Evolutionary conservation across 2,329 filamentous ascomycete species (phyloP).

Genomic region (Aspergillus chevalieri): DNA sequence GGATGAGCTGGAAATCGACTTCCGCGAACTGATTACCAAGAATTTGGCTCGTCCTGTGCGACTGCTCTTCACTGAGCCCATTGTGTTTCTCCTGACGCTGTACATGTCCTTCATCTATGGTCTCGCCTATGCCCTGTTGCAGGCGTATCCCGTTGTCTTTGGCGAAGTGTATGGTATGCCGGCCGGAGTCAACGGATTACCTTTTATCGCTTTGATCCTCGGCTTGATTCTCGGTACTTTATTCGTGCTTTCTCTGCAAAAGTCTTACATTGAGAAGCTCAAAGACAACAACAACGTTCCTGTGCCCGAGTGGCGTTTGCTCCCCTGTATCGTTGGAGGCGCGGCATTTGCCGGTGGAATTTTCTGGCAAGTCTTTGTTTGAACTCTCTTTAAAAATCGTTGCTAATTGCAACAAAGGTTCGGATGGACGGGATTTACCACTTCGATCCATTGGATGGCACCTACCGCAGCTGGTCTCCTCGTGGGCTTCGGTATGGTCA

Average conservation of each 20-base stretch:
- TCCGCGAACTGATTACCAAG: constrained; percentile 13
- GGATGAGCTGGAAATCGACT: constrained; percentile 15
- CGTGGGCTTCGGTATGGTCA: constrained; percentile 17
- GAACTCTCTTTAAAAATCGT: background rate
- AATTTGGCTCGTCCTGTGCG: constrained; percentile 16
- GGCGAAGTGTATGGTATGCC: constrained; percentile 12
- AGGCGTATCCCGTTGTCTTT: constrained; percentile 18
- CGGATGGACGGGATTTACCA: constrained; percentile 17
- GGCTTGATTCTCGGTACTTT: constrained; percentile 12
- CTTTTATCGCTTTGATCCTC: constrained; percentile 16
- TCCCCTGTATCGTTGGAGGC: constrained; percentile 16
- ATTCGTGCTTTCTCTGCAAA: constrained; percentile 13
- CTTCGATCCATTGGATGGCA: constrained; percentile 18
- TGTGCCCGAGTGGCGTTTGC: constrained; percentile 20
- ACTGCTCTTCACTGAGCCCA: constrained; percentile 19
- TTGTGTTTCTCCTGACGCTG: constrained; percentile 18
- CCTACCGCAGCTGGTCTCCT: constrained; percentile 16
- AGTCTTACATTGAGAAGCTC: constrained; percentile 12
- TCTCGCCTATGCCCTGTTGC: constrained; percentile 14
- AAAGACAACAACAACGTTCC: constrained; percentile 12
- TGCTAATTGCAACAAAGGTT: constrained; percentile 12
- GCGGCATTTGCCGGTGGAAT: constrained; percentile 15
- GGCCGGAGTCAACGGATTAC: constrained; percentile 9
- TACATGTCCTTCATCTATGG: constrained; percentile 21
- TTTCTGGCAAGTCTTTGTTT: constrained; percentile 12